A percentile compares a stretch with the other conserved stretches of the same genome.
These are phyloP conservation scores for Chalciporus pseudorubinellus DNA, from an alignment of 768 basidiomycete species.

Conservation along the genomic window DNA sequence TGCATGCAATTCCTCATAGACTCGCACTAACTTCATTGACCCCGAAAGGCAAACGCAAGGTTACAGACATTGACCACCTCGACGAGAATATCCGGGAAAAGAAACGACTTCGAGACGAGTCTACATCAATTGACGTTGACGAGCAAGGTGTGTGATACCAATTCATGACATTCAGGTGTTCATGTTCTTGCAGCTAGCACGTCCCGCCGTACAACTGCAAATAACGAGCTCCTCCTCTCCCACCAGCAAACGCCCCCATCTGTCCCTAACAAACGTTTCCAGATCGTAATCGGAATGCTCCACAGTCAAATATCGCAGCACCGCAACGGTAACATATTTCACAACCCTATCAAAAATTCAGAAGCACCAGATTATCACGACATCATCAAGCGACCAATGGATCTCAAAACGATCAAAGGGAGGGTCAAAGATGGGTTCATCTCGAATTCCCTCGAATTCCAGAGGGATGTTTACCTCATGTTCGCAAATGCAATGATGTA, in stretches of 20 bases:
- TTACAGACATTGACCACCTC: slow-evolving; percentile 17
- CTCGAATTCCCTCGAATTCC: slow-evolving; percentile 79
- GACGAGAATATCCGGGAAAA: slow-evolving; percentile 28
- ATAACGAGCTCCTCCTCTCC: slow-evolving; percentile 14
- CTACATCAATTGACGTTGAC: slow-evolving; percentile 22
- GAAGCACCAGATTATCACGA: slow-evolving; percentile 92
- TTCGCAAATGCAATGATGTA: slow-evolving; percentile 99
- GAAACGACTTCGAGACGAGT: slow-evolving; percentile 28
- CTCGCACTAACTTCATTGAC: neutral
- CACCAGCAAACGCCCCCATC: slow-evolving; percentile 21
- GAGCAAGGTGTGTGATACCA: slow-evolving; percentile 42
- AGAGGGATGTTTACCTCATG: slow-evolving; percentile 89
- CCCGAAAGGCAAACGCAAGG: slow-evolving; percentile 28
- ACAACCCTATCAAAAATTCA: slow-evolving; percentile 81
- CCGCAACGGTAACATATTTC: slow-evolving; percentile 86
- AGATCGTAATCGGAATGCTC: slow-evolving; percentile 77
- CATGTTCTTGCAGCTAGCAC: slow-evolving; percentile 10
- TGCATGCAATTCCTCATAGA: neutral
- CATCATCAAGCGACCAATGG: slow-evolving; percentile 93
- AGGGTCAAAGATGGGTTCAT: slow-evolving; percentile 83
- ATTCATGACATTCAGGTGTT: neutral
- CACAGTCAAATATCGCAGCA: slow-evolving; percentile 82
- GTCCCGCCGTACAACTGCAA: slow-evolving; percentile 18
- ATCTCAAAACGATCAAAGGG: slow-evolving; percentile 89
- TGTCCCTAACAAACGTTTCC: slow-evolving; percentile 64